phyloP scores from a whole-genome alignment of 2,329 filamentous ascomycete species.

The Cyphellophora attinorum region DNA sequence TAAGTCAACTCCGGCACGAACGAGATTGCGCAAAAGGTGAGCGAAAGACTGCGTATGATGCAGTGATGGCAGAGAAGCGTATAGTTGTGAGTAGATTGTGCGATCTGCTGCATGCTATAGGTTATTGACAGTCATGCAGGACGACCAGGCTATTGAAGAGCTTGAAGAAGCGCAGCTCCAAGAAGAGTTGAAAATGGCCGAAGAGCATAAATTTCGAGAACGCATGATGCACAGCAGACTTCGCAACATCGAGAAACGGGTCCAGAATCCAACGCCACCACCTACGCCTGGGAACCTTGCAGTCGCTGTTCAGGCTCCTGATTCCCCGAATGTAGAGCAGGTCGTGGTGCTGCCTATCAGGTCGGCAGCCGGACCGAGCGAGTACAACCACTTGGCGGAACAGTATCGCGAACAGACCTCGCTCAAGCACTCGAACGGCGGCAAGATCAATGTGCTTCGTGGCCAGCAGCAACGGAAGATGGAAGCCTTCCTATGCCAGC shows the following conservation, averaged over 20 bases:
- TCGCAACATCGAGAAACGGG: constrained; percentile 39
- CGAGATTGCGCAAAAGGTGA: constrained; percentile 19
- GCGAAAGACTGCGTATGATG: constrained; percentile 22
- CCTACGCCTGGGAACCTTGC: constrained; percentile 20
- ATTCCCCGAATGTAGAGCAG: too few relatives aligned
- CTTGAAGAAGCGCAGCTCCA: constrained; percentile 35
- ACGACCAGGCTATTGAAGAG: constrained; percentile 23
- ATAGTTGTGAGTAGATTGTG: too few relatives aligned
- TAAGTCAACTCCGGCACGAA: constrained; percentile 10
- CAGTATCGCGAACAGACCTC: constrained; percentile 32
- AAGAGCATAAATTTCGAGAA: constrained; percentile 35
- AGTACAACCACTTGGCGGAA: constrained; percentile 34
- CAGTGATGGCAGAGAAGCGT: too few relatives aligned
- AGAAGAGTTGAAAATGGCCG: constrained; percentile 33
- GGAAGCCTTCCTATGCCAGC: constrained; percentile 28
- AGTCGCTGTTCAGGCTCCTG: constrained; percentile 13
- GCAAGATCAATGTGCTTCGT: constrained; percentile 37
- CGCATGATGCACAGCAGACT: constrained; percentile 32
- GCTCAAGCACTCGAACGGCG: constrained; percentile 33
- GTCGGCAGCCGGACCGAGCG: constrained; percentile 29
- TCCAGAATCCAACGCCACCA: constrained; percentile 29
- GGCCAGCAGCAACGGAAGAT: constrained; percentile 34
- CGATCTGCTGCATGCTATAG: too few relatives aligned
- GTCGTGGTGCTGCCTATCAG: too few relatives aligned
- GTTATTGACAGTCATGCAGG: constrained; percentile 23